These are phyloP conservation scores for Chlorella sp. DNA, from an alignment of 139 green algal genomes.

Conservation along the genomic window DNA sequence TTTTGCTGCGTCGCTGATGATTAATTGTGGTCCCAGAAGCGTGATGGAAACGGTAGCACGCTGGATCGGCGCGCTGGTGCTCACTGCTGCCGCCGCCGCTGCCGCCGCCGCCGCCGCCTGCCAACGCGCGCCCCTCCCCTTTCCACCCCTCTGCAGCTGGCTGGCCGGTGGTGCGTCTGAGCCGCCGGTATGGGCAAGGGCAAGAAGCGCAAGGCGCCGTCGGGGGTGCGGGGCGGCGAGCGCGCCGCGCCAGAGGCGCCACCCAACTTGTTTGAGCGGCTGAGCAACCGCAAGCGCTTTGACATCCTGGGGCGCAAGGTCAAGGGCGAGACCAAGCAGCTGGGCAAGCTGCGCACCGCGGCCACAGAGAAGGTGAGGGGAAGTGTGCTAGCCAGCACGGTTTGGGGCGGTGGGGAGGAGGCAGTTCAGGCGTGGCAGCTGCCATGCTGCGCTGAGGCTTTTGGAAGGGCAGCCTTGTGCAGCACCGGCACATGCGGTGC, in stretches of 20 bases:
- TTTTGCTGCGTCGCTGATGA: too few species aligned
- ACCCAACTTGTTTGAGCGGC: conserved; percentile 61
- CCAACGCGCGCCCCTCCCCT: background rate
- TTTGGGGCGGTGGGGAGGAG: too few species aligned
- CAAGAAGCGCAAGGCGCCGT: conserved; percentile 36
- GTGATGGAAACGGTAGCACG: too few species aligned
- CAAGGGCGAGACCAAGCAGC: conserved; percentile 52
- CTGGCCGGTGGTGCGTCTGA: background rate
- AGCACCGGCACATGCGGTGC: too few species aligned
- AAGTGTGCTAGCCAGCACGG: too few species aligned
- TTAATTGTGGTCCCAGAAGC: too few species aligned
- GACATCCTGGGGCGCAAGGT: conserved; percentile 66
- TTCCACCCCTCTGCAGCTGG: background rate
- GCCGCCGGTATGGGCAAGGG: conserved; percentile 9
- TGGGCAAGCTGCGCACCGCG: conserved; percentile 43
- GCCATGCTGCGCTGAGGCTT: too few species aligned
- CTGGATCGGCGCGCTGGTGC: too few species aligned
- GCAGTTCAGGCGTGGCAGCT: too few species aligned
- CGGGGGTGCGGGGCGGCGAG: background rate
- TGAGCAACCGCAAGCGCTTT: conserved; percentile 64
- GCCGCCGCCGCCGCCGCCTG: background rate
- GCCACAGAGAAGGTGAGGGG: conserved; percentile 63
- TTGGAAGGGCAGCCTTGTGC: too few species aligned
- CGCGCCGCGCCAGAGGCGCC: background rate
- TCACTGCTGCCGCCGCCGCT: too few species aligned